Evolutionary conservation across 2,329 filamentous ascomycete species (phyloP), one percentile per base, ranked within the genome.

Genomic region (Fusarium dlaminii): DNA sequence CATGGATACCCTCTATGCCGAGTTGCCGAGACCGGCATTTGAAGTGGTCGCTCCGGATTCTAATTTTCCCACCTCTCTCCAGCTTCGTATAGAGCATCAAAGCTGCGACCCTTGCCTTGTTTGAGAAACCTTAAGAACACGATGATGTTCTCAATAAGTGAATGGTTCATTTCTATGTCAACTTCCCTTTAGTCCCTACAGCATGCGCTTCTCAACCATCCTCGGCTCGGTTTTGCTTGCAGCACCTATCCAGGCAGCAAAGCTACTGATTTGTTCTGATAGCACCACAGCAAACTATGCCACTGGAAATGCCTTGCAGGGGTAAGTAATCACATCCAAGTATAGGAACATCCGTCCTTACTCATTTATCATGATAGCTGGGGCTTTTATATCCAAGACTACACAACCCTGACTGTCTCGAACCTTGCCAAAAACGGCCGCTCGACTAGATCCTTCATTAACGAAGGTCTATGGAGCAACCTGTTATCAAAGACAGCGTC

Each of bases 131-230:
- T 30, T 30, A 48, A 49, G 22, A 32, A 30, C 5, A 3, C 5
- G 6, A 13, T 9, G 11, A 4, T 49, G 11, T 5, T n/a, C 29
- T 0, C 10, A 17, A 6, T 7, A 13, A 9, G n/a, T 6, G 0
- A 13, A 5, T 13, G 7, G 3, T 18, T 32, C 2, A 0, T 8
- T 22, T 7, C 8, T 4, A 2, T 30, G 2, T 9, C 7, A 17
- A 22, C 14, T 6, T n/a, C 3, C 1, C 1, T 48, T 30, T n/a
- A 2, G 5, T 48, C 6, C 1, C 3, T 30, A 48, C 45, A 12
- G 0, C 0, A 49, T 49, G 46, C 46, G 20, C 15, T 32, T 49
- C 15, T 49, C 29, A 18, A n/a, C 29, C 15, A 10, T n/a, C 0
- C 20, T 32, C 8, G 8, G 29, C 15, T n/a, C 46, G 7, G 11